Evolutionary conservation across 2,329 filamentous ascomycete species (phyloP), one percentile per base, ranked within the genome.

Genomic region (Nannizziopsis barbatae): DNA sequence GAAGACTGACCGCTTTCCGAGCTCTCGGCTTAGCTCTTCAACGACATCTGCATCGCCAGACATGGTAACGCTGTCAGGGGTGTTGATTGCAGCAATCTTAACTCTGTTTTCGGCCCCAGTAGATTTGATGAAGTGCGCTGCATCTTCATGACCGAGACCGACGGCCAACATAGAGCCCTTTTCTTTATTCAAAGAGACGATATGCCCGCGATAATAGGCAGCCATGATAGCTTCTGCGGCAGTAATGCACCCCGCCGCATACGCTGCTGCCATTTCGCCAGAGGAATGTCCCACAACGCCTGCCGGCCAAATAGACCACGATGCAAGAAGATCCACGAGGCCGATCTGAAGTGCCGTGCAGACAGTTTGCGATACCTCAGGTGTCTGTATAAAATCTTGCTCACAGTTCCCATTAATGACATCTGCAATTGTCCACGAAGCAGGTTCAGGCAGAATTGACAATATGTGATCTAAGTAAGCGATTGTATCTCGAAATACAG

Each of bases 31-130:
- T n/a, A 57, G 14, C 14, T 58, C 50, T 3, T 62, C 51, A 3
- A 74, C 62, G 4, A 58, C 60, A 49, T 62, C 53, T 2, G 40
- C 49, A 46, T 73, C 66, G 0, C 73, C 72, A 6, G 71, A 71
- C 0, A 73, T 35, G 0, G 72, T 75, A 1, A 72, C 58, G 35
- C 64, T 69, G 0, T 51, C 41, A 0, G 69, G 63, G 20, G 62
- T 64, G 52, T 75, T 75, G 42, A 52, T 52, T 3, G 62, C 64
- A 1, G 66, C 66, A 22, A 69, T 55, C 2, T 65, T n/a, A 20
- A 15, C 32, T 6, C 8, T 11, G 7, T 15, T 41, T 10, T 30
- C 14, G 15, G 31, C 4, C 22, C 7, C 7, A 18, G 18, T 7
- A 9, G 9, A 8, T n/a, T 38, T 6, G 8, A 45, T 15, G 15